Conservation (phyloP, 164 flowering plant genomes). For the Vitis rotundifolia region DNA sequence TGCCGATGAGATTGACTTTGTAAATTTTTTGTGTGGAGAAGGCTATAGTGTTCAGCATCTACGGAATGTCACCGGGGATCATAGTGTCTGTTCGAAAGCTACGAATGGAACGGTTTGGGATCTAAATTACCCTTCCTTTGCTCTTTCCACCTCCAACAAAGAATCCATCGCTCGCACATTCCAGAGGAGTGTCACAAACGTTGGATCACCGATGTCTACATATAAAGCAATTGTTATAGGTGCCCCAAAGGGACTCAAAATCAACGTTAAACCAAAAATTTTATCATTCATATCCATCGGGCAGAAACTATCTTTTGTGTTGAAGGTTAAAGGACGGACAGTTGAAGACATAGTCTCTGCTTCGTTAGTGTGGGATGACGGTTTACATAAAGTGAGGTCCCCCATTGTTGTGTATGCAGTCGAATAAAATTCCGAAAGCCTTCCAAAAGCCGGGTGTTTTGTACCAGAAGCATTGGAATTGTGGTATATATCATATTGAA, state of each 20-base stretch:
- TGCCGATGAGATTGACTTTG: constrained; percentile 4
- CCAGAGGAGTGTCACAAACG: not conserved
- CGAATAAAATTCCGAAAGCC: too few species aligned
- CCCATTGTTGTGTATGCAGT: constrained; percentile 5
- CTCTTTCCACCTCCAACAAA: not conserved
- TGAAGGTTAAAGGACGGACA: not conserved
- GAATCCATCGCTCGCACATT: not conserved
- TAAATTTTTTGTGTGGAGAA: constrained; percentile 11
- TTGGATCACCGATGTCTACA: not conserved
- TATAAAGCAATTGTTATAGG: constrained; percentile 6
- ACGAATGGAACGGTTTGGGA: not conserved
- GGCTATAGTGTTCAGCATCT: not conserved
- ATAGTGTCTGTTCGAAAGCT: not conserved
- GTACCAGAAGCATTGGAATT: too few species aligned
- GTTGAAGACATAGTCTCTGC: not conserved
- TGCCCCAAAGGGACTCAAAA: not conserved
- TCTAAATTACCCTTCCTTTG: constrained; percentile 16
- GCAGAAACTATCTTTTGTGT: constrained; percentile 8
- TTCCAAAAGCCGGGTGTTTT: too few species aligned
- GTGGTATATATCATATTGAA: too few species aligned
- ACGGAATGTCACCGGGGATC: not conserved
- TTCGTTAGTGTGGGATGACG: constrained; percentile 23
- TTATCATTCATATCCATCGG: constrained; percentile 12
- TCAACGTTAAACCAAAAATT: constrained; percentile 10
- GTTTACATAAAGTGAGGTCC: constrained; percentile 16